phyloP scores from a whole-genome alignment of 1,139 yeast species.

The Kodamaea arcana region DNA sequence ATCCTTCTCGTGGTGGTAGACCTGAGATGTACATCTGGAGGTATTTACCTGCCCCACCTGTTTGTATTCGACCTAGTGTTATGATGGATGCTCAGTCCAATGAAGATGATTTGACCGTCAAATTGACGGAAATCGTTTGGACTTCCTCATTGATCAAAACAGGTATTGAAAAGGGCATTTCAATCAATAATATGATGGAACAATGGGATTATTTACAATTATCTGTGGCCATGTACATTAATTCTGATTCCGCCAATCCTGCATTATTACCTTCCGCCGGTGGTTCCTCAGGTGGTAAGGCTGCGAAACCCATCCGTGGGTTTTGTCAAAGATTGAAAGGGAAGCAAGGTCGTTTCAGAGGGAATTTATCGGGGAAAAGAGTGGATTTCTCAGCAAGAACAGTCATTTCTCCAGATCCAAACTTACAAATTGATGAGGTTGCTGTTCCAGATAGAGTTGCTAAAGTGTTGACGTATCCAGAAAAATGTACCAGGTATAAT shows the following conservation, averaged over 20 bases:
- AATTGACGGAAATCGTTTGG: conserved; percentile 95
- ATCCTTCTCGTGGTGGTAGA: conserved; percentile 81
- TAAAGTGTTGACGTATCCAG: conserved; percentile 92
- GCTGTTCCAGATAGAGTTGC: conserved; percentile 98
- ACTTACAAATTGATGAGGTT: conserved; percentile 88
- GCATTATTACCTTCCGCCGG: conserved; percentile 62
- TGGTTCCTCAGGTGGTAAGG: conserved; percentile 55
- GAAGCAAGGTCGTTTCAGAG: conserved; percentile 98
- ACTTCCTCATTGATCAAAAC: conserved; percentile 89
- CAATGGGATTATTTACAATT: conserved; percentile 98
- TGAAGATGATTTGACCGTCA: conserved; percentile 96
- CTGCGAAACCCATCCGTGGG: conserved; percentile 85
- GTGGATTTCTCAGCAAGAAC: conserved; percentile 98
- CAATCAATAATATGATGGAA: conserved; percentile 90
- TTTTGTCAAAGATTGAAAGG: conserved; percentile 97
- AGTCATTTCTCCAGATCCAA: conserved; percentile 98
- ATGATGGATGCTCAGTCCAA: conserved; percentile 91
- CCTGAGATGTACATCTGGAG: conserved; percentile 98
- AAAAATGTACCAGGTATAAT: conserved; percentile 87
- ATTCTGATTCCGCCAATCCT: conserved; percentile 91
- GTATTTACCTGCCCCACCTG: conserved; percentile 97
- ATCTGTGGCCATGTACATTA: conserved; percentile 95
- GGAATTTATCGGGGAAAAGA: conserved; percentile 95
- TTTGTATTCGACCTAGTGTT: conserved; percentile 96
- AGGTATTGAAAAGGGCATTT: conserved; percentile 91